Evolutionary conservation across 495 filamentous ascomycete genomes (phyloP).

Genomic region (Tuber microsphaerosporum): DNA sequence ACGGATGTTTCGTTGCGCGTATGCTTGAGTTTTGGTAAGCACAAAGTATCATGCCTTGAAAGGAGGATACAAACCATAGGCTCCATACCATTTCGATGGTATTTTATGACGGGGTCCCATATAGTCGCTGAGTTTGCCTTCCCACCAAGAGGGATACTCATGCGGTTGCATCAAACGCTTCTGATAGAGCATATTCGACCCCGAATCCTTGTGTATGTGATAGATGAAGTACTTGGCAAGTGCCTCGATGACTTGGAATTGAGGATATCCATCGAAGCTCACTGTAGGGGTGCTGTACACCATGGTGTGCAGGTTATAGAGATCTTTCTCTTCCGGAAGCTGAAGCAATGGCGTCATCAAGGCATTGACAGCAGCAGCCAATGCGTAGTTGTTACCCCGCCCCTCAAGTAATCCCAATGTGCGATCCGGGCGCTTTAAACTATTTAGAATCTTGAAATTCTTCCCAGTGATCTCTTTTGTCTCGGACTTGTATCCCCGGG

Average conservation of each 20-base stretch:
- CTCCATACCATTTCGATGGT: slow-evolving; percentile 29
- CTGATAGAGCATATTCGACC: slow-evolving; percentile 20
- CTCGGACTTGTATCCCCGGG: neutral
- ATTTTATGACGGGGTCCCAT: slow-evolving; percentile 5
- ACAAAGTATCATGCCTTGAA: neutral
- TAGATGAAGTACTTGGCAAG: slow-evolving; percentile 20
- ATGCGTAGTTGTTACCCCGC: neutral
- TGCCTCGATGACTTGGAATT: slow-evolving; percentile 9
- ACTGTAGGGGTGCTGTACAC: neutral
- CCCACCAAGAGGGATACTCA: slow-evolving; percentile 22
- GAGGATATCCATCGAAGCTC: slow-evolving; percentile 16
- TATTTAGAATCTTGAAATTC: neutral
- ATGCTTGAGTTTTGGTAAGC: neutral
- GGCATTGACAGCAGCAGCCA: neutral
- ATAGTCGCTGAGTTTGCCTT: slow-evolving; percentile 14
- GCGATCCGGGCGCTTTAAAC: neutral
- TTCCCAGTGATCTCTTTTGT: neutral
- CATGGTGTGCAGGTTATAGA: neutral
- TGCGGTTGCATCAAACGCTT: slow-evolving; percentile 9
- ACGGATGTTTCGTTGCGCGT: neutral
- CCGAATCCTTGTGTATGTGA: slow-evolving; percentile 20
- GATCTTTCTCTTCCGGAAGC: neutral
- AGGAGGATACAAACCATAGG: slow-evolving; percentile 19
- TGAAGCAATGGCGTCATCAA: neutral
- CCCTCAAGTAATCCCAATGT: neutral